Evolutionary conservation across 352 stramenopile genomes (phyloP), one percentile per base, ranked within the genome.

Genomic region (Phytophthora palmivora): DNA sequence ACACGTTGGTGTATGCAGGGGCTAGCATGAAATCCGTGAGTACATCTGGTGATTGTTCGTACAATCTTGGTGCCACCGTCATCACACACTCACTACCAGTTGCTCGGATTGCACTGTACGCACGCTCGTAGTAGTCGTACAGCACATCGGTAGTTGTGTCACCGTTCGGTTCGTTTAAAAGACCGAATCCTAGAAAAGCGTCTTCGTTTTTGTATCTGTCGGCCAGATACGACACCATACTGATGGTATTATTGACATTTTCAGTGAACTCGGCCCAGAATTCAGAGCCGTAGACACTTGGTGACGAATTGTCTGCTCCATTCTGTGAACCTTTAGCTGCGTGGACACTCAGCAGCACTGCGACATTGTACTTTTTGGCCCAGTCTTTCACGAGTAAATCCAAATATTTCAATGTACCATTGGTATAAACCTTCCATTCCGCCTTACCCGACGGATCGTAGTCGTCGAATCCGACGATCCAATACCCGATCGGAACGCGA

Each of bases 291-390:
- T 65, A 63, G 8, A 76, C 59, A 39, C 73, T 72, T 0, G 81
- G 81, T 2, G 82, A 87, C 42, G 80, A 92, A 58, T 92, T 67
- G 59, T 94, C 83, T 5, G 68, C 70, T 44, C 85, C 85, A 46
- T 92, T 93, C 69, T 95, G 86, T 1, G 82, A 91, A 0, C 84
- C 86, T 55, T 92, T 89, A 26, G 84, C 82, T 3, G 79, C 87
- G 67, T 94, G 82, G 21, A 96, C 59, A 60, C 88, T 87, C 24
- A 86, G 37, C 56, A 88, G 74, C 6, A 96, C 81, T 21, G 88
- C 48, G 4, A 94, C 60, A 16, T 77, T 78, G 50, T 79, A 45
- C 37, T 41, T 74, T n/a, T 64, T 70, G 24, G 76, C 78, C 78
- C 76, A 86, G 21, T 75, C 24, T 2, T 49, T 67, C 34, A 86